Evolutionary conservation across 1,284 basidiomycete species (phyloP).

Genomic region (Leccinum insigne): DNA sequence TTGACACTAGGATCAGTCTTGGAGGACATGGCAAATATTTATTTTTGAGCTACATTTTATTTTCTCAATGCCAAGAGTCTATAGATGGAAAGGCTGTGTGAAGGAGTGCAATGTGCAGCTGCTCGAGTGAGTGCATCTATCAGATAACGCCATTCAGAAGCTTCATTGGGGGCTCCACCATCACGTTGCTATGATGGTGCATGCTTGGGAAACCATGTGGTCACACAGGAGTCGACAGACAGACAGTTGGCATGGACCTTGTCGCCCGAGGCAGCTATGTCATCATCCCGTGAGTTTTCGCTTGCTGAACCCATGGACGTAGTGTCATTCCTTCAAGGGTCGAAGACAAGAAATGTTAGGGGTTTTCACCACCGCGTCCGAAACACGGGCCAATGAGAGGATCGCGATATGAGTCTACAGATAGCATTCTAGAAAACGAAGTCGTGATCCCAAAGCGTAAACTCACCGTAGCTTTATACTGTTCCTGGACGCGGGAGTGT

Average conservation of each 20-base stretch:
- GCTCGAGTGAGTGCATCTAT: no score
- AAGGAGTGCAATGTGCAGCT: no score
- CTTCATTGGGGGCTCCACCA: no score
- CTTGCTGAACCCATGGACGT: background rate
- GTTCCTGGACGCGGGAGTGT: constrained; percentile 19
- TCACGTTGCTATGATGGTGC: constrained; percentile 6
- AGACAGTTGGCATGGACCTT: background rate
- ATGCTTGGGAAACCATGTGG: constrained; percentile 13
- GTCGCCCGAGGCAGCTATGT: constrained; percentile 1
- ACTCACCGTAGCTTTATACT: constrained; percentile 1
- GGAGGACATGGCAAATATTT: no score
- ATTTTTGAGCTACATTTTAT: no score
- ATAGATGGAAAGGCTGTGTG: no score
- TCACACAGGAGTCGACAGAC: constrained; percentile 11
- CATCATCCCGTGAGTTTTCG: constrained; percentile 10
- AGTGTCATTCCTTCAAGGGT: constrained; percentile 9
- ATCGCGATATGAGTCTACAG: constrained; percentile 16
- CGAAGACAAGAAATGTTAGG: constrained; percentile 8
- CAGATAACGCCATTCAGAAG: no score
- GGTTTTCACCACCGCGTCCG: constrained; percentile 12
- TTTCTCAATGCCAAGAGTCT: no score
- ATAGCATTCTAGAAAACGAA: constrained; percentile 20
- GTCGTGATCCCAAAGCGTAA: constrained; percentile 4
- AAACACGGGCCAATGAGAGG: constrained; percentile 19
- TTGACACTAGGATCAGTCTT: no score